Base-by-base conservation (phyloP, 2,329 filamentous ascomycete species). In the Nemania diffusa region DNA sequence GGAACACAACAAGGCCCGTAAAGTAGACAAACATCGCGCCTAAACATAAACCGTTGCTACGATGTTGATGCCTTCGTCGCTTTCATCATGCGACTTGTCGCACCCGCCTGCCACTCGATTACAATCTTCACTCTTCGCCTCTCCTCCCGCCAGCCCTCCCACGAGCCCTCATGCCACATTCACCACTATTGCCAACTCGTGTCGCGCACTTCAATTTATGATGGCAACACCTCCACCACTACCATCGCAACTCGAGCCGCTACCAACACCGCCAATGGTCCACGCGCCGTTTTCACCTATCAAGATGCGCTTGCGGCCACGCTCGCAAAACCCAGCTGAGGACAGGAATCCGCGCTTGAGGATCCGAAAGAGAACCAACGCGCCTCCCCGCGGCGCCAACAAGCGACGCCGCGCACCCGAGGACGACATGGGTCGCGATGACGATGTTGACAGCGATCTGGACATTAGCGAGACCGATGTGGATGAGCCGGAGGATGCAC, bases 141-240 rank as follows among this genome's bases (percentile, higher is more conserved):
- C 88, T 59, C 88, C 88, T 57, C 88, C 88, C 62, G 81, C 87
- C 72, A 85, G 85, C 77, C 85, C 87, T 61, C 84, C 85, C 5
- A 79, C 81, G 32, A 83, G 82, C 44, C 77, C 83, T 24, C 80
- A 83, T 67, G 79, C 79, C 58, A 79, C 84, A 22, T 79, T 88
- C 71, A 82, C 81, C 75, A 86, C 85, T 78, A 83, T 90, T 74
- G 84, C 88, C 77, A 83, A 81, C 67, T 86, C 87, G 53, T 90
- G 88, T 76, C 87, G 86, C 76, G 86, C 85, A 5, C 83, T 90
- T 0, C 88, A 90, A 74, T 85, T 84, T 2, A 85, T 90, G 73
- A 82, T 90, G 67, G 78, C 83, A 27, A 72, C 80, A 3, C 79
- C 84, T 15, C 71, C 74, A n/a, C 71, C 75, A 22, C 73, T 72